Evolutionary conservation across 1,284 basidiomycete species (phyloP).

Genomic region (Trichosporon sp.): DNA sequence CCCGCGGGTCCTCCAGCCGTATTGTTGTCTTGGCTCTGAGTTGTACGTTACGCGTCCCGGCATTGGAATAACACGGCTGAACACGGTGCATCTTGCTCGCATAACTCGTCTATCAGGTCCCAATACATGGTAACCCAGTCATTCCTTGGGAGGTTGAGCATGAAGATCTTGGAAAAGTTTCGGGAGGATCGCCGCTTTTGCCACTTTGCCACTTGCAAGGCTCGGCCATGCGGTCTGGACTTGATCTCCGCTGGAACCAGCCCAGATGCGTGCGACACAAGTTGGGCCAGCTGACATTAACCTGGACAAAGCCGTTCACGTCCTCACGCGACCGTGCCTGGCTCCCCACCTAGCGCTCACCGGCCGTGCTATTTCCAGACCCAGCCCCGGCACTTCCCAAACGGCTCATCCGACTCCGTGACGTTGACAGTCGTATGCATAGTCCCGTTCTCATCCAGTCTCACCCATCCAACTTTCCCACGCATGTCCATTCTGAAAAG

Average conservation of each 20-base stretch:
- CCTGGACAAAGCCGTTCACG: too few relatives aligned
- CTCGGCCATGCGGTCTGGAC: not conserved
- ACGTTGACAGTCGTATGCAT: too few relatives aligned
- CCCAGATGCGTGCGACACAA: too few relatives aligned
- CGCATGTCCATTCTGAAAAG: not conserved
- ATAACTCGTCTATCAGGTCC: not conserved
- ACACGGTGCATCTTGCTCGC: not conserved
- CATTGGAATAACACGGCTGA: not conserved
- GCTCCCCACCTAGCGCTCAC: not conserved
- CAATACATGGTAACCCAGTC: not conserved
- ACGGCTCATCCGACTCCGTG: not conserved
- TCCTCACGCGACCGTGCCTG: too few relatives aligned
- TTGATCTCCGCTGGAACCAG: conserved; percentile 3
- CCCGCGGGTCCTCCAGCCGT: conserved; percentile 9
- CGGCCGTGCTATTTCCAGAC: not conserved
- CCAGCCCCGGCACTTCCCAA: not conserved
- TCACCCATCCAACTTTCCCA: not conserved
- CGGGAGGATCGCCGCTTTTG: conserved; percentile 15
- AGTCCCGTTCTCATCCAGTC: not conserved
- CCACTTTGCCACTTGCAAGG: not conserved
- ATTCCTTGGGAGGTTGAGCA: not conserved
- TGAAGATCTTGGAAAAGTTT: not conserved
- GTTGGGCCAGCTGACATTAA: not conserved
- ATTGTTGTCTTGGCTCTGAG: too few relatives aligned
- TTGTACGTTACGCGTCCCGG: not conserved